These are phyloP conservation scores for Phytopythium delawarense DNA, from an alignment of 352 stramenopile genomes.

Conservation along the genomic window DNA sequence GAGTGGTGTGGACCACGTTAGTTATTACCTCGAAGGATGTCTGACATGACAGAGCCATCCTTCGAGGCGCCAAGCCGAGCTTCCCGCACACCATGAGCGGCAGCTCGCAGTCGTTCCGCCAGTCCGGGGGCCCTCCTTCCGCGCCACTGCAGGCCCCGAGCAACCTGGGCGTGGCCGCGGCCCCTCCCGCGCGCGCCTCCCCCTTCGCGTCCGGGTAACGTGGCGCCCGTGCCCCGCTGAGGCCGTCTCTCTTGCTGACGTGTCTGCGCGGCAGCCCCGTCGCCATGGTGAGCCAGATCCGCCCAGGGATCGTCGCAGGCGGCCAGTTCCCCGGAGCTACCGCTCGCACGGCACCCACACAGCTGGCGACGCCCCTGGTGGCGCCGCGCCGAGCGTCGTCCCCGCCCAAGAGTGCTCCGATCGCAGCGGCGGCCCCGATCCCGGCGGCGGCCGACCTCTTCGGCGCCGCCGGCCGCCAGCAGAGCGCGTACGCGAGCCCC, in stretches of 20 bases:
- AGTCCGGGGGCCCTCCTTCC: not conserved
- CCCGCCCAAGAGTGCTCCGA: conserved; percentile 10
- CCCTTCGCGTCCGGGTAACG: conserved; percentile 10
- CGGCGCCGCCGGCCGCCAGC: conserved; percentile 10
- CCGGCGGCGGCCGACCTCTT: conserved; percentile 15
- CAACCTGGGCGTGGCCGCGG: not conserved
- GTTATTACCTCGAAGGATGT: too few relatives aligned
- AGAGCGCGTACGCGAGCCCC: conserved; percentile 15
- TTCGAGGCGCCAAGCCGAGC: too few relatives aligned
- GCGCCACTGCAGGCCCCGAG: not conserved
- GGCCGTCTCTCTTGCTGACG: not conserved
- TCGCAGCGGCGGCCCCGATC: conserved; percentile 5
- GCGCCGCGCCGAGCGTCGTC: conserved; percentile 27
- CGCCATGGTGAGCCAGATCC: conserved; percentile 35
- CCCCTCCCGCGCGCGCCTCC: not conserved
- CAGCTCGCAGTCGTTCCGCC: conserved; percentile 6
- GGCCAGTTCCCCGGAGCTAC: conserved; percentile 26
- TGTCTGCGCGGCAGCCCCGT: conserved; percentile 21
- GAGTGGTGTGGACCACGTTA: too few relatives aligned
- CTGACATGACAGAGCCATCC: too few relatives aligned
- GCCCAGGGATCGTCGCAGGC: conserved; percentile 15
- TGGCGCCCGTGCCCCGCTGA: not conserved
- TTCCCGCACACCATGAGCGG: not conserved
- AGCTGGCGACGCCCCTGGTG: conserved; percentile 58
- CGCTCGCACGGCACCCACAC: conserved; percentile 39